Base-by-base conservation (phyloP, 2,329 filamentous ascomycete genomes). In the Amauroascus niger region DNA sequence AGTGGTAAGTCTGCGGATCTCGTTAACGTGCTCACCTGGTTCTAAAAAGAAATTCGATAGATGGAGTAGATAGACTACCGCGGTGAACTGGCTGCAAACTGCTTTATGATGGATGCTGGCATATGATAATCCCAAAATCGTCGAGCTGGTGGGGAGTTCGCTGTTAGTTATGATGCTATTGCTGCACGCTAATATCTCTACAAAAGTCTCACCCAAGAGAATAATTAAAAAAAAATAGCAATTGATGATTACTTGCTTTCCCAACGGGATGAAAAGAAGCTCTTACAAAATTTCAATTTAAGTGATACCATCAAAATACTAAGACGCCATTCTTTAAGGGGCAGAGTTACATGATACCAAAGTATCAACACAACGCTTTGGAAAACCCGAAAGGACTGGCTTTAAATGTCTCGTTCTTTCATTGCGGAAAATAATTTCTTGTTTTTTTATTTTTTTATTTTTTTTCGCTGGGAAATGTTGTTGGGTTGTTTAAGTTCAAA, bases 401-500 rank as follows among this genome's bases (percentile, higher is more conserved):
- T 8, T 20, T 22, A 22, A 47, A 11, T 7, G 6, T 11, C 11
- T 45, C 14, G 18, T 48, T 16, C 3, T 37, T n/a, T 1, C 2
- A 8, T 16, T 8, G 16, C 9, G 8, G n/a, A n/a, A n/a, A n/a
- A n/a, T n/a, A n/a, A n/a, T n/a, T n/a, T n/a, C n/a, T n/a, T n/a
- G n/a, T n/a, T n/a, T n/a, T n/a, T n/a, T n/a, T n/a, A 24, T 20
- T 9, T 30, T 30, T 30, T 30, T 9, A 4, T 30, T 9, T 30
- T 30, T 48, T 9, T 37, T 22, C 20, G 6, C 7, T 3, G 40
- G 18, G 26, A 43, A n/a, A n/a, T n/a, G 4, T 26, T 26, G 40
- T n/a, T 26, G 20, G 13, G 4, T 58, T 64, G 61, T 40, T 37
- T 52, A 58, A 58, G 55, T 66, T 64, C 49, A 69, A 62, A 55